These are phyloP conservation scores for Ceratocystiopsis sp. DNA, from an alignment of 2,329 filamentous ascomycete species.

Conservation along the genomic window DNA sequence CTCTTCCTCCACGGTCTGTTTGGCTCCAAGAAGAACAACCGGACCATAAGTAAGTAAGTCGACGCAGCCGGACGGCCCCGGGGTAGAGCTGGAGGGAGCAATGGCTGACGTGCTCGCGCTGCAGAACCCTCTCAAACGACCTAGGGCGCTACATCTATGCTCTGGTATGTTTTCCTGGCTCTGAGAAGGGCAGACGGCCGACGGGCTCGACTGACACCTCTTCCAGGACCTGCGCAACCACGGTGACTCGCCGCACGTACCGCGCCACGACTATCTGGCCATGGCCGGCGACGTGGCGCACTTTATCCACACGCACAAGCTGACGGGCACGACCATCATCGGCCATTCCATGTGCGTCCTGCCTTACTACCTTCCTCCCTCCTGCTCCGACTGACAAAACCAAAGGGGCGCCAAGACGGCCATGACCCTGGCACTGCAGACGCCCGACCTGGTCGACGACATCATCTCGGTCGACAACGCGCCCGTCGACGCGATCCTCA, in stretches of 20 bases:
- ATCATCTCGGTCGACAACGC: conserved; percentile 85
- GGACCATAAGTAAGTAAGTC: conserved; percentile 81
- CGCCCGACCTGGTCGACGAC: conserved; percentile 48
- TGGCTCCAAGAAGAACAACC: conserved; percentile 88
- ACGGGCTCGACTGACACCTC: neutral
- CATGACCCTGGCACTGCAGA: conserved; percentile 66
- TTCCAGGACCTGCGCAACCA: conserved; percentile 76
- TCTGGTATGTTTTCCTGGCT: conserved; percentile 36
- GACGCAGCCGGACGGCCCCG: no score
- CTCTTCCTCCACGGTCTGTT: conserved; percentile 87
- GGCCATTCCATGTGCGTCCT: conserved; percentile 72
- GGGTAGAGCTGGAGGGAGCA: no score
- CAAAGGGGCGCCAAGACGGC: conserved; percentile 74
- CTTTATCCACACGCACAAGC: conserved; percentile 56
- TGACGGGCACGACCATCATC: conserved; percentile 61
- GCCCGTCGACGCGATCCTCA: conserved; percentile 62
- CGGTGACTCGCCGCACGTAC: conserved; percentile 68
- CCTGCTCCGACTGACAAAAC: neutral
- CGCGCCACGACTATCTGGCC: conserved; percentile 58
- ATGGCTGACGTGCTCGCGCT: neutral
- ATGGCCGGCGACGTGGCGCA: conserved; percentile 71
- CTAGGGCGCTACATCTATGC: conserved; percentile 68
- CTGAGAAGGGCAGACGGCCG: neutral
- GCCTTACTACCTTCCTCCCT: neutral
- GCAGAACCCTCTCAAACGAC: conserved; percentile 63